Base-by-base conservation (phyloP, 208 protist species). In the Acanthamoeba sp. region DNA sequence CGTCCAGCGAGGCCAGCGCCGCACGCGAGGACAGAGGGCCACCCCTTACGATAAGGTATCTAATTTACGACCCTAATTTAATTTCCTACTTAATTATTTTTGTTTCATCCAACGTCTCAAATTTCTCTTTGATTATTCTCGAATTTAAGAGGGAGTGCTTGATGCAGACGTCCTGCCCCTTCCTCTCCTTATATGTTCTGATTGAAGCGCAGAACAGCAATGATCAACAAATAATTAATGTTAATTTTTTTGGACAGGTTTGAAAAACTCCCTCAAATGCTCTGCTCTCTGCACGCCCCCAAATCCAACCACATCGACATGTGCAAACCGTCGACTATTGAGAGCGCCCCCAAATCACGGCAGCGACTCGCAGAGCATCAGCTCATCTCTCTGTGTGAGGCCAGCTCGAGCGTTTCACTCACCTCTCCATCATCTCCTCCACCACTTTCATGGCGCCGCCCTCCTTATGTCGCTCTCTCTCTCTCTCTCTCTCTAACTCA, bases 1-100 rank as follows among this genome's bases (percentile, higher is more conserved):
- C 32, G 69, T 24, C 36, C 69, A 80, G 69, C 69, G 69, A 16
- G 69, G 69, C 24, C 69, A 80, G 38, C 69, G 69, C 36, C 69
- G 69, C 12, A 80, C 69, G 4, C 69, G 69, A 48, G 69, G 69
- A 45, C 69, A 80, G 34, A 80, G 69, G 32, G 69, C 69, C 18
- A 80, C 69, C 69, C 69, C 69, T 22, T 80, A 80, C 36, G 69
- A 38, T 7, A 80, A 80, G 69, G 69, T 80, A 29, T 34, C 45
- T 62, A 16, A 0, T 10, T 62, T 22, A 50, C 7, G 48, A 12
- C 16, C 48, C 48, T 22, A 0, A 29, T 62, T 62, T 62, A 7
- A 16, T 50, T 50, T 50, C 12, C 45, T 12, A 50, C 12, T 50
- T 50, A 50, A n/a, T n/a, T 55, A 62, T 59, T 59, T 59, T n/a